Conservation (phyloP, 225 moss, liverwort and hornwort genomes). For the Marchantia paleacea region DNA sequence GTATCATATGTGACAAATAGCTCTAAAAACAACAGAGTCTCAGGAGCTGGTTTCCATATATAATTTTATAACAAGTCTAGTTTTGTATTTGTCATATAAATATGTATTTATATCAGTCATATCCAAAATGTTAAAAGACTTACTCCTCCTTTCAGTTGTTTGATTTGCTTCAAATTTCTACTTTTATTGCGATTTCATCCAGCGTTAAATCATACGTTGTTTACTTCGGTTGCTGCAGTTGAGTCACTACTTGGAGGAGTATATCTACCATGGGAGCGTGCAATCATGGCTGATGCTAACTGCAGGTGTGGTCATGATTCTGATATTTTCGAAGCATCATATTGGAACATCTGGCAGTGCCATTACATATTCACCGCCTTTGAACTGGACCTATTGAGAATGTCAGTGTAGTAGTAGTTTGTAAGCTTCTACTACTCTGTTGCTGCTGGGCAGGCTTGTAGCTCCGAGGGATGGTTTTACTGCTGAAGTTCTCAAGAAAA, state of each 20-base stretch:
- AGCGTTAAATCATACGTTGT: neutral
- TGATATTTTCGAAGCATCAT: constrained; percentile 8
- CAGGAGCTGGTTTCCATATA: neutral
- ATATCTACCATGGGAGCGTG: constrained; percentile 94
- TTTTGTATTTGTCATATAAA: neutral
- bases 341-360: constrained; percentile 22
- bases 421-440: constrained; percentile 13
- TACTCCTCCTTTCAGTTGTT: neutral
- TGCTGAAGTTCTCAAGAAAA: constrained; percentile 57
- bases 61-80: neutral
- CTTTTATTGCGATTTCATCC: neutral
- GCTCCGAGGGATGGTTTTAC: constrained; percentile 85
- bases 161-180: neutral
- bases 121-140: too few species aligned
- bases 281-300: constrained; percentile 62
- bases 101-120: neutral
- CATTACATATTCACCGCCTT: neutral
- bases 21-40: neutral
- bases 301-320: constrained; percentile 59
- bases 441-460: constrained; percentile 58
- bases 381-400: neutral
- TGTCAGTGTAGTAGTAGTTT: neutral
- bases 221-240: constrained; percentile 36
- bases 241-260: constrained; percentile 63
- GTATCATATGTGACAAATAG: neutral